phyloP scores from a whole-genome alignment of 768 basidiomycete genomes.

The Boletus sp. region DNA sequence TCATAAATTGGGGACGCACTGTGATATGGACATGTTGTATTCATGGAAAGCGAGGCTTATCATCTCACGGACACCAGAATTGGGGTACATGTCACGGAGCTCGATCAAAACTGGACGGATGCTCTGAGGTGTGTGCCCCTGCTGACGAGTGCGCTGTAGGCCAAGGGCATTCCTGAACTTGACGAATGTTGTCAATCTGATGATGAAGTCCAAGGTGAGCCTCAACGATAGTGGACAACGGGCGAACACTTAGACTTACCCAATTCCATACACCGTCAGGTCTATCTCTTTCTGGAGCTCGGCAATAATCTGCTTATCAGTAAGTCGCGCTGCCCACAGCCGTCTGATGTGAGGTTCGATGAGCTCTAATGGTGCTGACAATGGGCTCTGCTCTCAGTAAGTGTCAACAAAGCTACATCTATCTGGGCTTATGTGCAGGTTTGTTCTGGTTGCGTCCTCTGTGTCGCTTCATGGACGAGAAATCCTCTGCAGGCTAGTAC shows the following conservation, averaged over 20 bases:
- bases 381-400: too few species aligned
- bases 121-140: neutral
- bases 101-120: neutral
- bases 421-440: too few species aligned
- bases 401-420: too few species aligned
- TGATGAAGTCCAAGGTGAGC: neutral
- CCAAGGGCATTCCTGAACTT: neutral
- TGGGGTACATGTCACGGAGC: neutral
- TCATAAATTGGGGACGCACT: neutral
- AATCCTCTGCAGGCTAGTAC: too few species aligned
- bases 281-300: neutral
- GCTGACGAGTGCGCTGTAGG: neutral
- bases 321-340: neutral
- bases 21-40: neutral
- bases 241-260: neutral
- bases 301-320: neutral
- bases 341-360: neutral
- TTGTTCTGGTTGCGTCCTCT: too few species aligned
- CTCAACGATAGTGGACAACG: neutral
- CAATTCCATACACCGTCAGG: neutral
- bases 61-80: neutral
- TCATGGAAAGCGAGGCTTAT: neutral
- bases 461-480: too few species aligned
- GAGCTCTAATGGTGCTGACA: too few species aligned
- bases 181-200: neutral